Base-by-base conservation (phyloP, 1,284 basidiomycete species). In the Lentinula novae-zelandiae region DNA sequence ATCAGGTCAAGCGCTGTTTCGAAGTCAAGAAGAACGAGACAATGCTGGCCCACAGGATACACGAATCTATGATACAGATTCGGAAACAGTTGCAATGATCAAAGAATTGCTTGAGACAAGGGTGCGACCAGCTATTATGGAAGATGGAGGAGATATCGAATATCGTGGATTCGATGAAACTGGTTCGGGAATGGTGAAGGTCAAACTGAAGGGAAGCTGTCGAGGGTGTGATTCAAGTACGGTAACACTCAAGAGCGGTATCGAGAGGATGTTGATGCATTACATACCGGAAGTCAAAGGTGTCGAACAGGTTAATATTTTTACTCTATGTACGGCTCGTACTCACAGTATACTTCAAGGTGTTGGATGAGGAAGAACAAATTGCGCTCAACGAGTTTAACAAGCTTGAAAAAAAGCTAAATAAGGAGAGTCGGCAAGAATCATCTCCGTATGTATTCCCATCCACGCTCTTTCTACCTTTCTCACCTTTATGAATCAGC, bases 261-360 rank as follows among this genome's bases (percentile, higher is more conserved):
- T 98, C 60, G 97, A 99, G 78, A 82, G 96, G 63, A 99, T 99
- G 97, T 79, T 99, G 69, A 96, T 94, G 93, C 96, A 99, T 75
- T 99, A 98, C 70, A 93, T 99, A 60, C 96, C 96, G 5, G 96
- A 99, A 75, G 96, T 99, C 38, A 91, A 96, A 74, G 88, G 87
- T n/a, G 95, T 99, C 5, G 93, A 98, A 70, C 95, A 98, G 86
- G 93, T 90, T 64, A 71, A 81, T 63, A 5, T 52, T 58, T 15
- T 46, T 5, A 27, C 20, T 27, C 33, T 34, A 12, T 52, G 2
- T 13, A 46, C 39, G 33, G 33, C 6, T 12, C 53, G 49, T 52
- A 62, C 68, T 36, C n/a, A 13, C 68, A 3, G 27, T 55, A 42
- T 58, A 50, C 49, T 53, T 40, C 12, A 64, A 95, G 93, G 82